Evolutionary conservation across 2,329 filamentous ascomycete genomes (phyloP).

Genomic region (Neonectria sp.): DNA sequence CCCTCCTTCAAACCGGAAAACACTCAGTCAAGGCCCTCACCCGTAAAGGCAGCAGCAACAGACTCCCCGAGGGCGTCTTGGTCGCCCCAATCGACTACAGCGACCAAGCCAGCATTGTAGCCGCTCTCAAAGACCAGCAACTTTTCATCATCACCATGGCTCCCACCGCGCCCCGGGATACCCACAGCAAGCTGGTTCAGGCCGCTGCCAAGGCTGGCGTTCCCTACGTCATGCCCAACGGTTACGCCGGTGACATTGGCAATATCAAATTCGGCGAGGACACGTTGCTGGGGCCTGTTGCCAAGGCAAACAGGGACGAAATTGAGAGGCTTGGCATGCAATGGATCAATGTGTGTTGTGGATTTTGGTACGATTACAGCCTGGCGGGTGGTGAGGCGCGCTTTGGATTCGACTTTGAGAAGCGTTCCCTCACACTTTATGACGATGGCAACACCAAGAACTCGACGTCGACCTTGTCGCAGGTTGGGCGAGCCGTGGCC

Average conservation of each 20-base stretch:
- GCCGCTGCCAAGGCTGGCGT: conserved; percentile 68
- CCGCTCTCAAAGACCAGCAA: conserved; percentile 68
- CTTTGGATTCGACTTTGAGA: conserved; percentile 65
- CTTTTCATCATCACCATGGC: conserved; percentile 67
- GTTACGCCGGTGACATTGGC: conserved; percentile 53
- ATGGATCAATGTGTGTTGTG: conserved; percentile 66
- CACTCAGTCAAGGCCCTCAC: conserved; percentile 69
- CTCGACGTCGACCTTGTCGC: conserved; percentile 63
- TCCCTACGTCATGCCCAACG: conserved; percentile 67
- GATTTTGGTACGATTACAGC: conserved; percentile 69
- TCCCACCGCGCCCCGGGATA: conserved; percentile 56
- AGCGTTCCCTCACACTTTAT: conserved; percentile 60
- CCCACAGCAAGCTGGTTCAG: conserved; percentile 60
- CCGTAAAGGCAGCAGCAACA: conserved; percentile 58
- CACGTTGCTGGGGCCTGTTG: conserved; percentile 39
- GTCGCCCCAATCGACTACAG: conserved; percentile 61
- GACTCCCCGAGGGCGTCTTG: conserved; percentile 61
- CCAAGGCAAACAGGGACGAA: conserved; percentile 49
- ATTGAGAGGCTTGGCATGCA: conserved; percentile 58
- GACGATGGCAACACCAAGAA: conserved; percentile 62
- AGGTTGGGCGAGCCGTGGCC: conserved; percentile 69
- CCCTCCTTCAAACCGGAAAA: conserved; percentile 64
- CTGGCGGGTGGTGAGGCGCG: conserved; percentile 54
- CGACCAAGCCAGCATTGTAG: conserved; percentile 58
- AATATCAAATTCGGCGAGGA: conserved; percentile 50